Evolutionary conservation across 495 filamentous ascomycete species (phyloP).

Genomic region (Bombardia bombarda): DNA sequence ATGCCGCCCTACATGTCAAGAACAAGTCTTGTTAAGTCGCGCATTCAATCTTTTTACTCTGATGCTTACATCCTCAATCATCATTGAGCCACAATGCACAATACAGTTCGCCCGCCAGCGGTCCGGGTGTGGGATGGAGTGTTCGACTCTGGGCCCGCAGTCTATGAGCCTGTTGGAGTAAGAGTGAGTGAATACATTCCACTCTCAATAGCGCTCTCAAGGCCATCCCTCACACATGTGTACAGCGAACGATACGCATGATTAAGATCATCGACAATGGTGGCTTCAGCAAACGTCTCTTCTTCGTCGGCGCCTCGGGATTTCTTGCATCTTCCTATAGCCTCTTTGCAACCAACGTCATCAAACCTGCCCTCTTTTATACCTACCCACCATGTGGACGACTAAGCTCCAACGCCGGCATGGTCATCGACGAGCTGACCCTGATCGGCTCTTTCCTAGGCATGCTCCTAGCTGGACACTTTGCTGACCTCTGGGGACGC

Average conservation of each 20-base stretch:
- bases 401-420: conserved; percentile 7
- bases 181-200: too few relatives aligned
- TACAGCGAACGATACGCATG: background rate
- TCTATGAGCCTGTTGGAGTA: too few relatives aligned
- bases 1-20: too few relatives aligned
- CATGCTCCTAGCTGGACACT: conserved; percentile 47
- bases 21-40: too few relatives aligned
- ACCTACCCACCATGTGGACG: conserved; percentile 43
- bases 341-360: conserved; percentile 52
- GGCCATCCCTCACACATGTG: background rate
- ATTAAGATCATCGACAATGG: conserved; percentile 12
- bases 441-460: conserved; percentile 47
- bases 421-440: conserved; percentile 47
- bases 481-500: conserved; percentile 51
- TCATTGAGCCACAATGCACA: background rate
- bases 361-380: conserved; percentile 47
- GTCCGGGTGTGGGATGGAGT: too few relatives aligned
- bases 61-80: too few relatives aligned
- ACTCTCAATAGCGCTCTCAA: background rate
- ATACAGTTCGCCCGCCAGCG: background rate
- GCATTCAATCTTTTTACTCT: too few relatives aligned
- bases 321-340: conserved; percentile 26
- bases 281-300: conserved; percentile 15
- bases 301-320: conserved; percentile 48
- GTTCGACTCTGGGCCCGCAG: too few relatives aligned